Evolutionary conservation across 257 asterid species (phyloP), one percentile per base, ranked within the genome.

Genomic region (Solanum chiquidenum): DNA sequence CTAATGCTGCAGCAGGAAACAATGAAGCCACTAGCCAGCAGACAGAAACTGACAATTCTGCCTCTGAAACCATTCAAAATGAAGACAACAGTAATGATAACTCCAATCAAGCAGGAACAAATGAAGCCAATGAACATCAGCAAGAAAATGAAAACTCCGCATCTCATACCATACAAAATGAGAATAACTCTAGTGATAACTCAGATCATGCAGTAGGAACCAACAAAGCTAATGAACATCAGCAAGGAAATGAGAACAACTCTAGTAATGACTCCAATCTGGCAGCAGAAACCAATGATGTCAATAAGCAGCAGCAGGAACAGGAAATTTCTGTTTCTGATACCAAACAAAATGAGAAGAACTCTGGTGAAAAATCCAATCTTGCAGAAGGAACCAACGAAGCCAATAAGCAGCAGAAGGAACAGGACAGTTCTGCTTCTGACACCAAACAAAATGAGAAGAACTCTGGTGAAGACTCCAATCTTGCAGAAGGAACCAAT

Each of bases 1-100:
- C 86, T 52, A 87, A 87, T 90, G 88, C 91, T 23, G 80, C 89
- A 9, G 83, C 86, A 35, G 86, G 69, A 82, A 82, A 35, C 44
- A 49, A 82, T 49, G 44, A 82, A 49, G 86, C 86, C 31, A 10
- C 69, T 82, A 49, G 44, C 86, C 44, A 82, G 86, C 86, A 82
- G 86, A 46, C 42, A 82, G 69, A 82, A 82, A 31, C 69, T 82
- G 86, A 38, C 69, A 82, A 82, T 49, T 52, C 69, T 82, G 21
- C 69, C 69, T 29, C 86, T 74, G 90, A 83, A 13, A 38, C 83
- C 86, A 38, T 34, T 40, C 87, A 64, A 29, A 79, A 60, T 12
- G 91, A 69, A 20, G 29, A 29, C 68, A 16, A 46, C 85, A 46
- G 25, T 79, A 79, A 9, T 80, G 29, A 46, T 29, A 46, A 29